Base-by-base conservation (phyloP, 208 protist genomes). In the Trypanosoma rangeli region DNA sequence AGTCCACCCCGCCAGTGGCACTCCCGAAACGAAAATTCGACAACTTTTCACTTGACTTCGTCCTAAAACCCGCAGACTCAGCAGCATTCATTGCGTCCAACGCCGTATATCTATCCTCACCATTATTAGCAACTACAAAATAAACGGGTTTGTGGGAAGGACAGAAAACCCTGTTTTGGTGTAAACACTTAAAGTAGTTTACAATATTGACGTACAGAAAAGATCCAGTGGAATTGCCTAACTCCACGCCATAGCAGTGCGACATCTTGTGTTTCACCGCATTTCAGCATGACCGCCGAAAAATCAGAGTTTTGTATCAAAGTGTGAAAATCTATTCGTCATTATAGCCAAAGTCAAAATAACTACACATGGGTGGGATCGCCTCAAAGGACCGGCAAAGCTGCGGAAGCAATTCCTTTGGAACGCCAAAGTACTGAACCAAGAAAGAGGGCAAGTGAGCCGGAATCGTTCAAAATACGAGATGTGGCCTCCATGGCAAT, bases 221-320 rank as follows among this genome's bases (percentile, higher is more conserved):
- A 31, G 84, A 87, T 3, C 90, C 87, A 5, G 85, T 84, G n/a
- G 86, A 94, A 37, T 56, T 78, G 50, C 85, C 87, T 29, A 75
- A 52, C 29, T 74, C 71, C 22, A 93, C 63, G 44, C 82, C 78
- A 71, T 92, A 87, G 54, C 78, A 74, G n/a, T 79, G 53, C 8
- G 90, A 82, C 76, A 89, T 90, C 73, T 93, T 93, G 42, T 89
- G 87, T 95, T 63, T 83, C 78, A 67, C 85, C 88, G 72, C 86
- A 90, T 80, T 95, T 85, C 20, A 93, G 70, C 59, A 95, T 68
- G 12, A 81, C 87, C 15, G 74, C 84, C 26, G 85, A 92, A 37
- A 84, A 89, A 62, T 93, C 85, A 66, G 84, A 90, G 79, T 92
- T 93, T 92, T 93, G 84, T 92, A 92, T 73, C 92, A 82, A 5